Conservation (phyloP, 768 basidiomycete genomes). For the Podaxis sp. region DNA sequence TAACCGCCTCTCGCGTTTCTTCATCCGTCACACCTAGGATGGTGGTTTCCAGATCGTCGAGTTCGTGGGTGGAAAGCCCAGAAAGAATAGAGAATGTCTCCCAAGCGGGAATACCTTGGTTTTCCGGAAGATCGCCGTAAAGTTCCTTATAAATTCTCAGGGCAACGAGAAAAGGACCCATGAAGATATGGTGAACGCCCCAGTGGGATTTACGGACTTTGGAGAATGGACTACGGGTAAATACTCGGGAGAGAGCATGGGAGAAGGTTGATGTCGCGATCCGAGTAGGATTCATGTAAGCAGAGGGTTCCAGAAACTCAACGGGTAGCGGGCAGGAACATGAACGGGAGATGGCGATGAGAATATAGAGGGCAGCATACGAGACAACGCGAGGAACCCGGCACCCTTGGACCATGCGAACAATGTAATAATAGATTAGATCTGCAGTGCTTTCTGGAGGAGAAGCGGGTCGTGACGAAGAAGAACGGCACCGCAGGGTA, state of each 20-base stretch:
- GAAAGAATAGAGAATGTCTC: background rate
- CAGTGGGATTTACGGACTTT: background rate
- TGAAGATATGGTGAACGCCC: background rate
- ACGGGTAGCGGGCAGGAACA: background rate
- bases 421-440: background rate
- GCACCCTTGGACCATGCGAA: background rate
- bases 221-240: background rate
- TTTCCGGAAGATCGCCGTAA: background rate
- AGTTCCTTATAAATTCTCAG: background rate
- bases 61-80: background rate
- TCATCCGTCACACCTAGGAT: background rate
- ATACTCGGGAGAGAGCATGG: too few species aligned
- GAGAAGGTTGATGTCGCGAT: background rate
- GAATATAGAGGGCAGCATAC: constrained; percentile 4
- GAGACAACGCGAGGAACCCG: background rate
- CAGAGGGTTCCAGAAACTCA: background rate
- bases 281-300: background rate
- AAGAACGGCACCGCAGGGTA: background rate
- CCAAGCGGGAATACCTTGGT: background rate
- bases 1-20: background rate
- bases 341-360: background rate
- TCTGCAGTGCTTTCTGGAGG: too few species aligned
- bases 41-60: background rate
- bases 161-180: background rate
- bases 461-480: too few species aligned